Base-by-base conservation (phyloP, 352 stramenopile species). In the Globisporangium camurandrum region DNA sequence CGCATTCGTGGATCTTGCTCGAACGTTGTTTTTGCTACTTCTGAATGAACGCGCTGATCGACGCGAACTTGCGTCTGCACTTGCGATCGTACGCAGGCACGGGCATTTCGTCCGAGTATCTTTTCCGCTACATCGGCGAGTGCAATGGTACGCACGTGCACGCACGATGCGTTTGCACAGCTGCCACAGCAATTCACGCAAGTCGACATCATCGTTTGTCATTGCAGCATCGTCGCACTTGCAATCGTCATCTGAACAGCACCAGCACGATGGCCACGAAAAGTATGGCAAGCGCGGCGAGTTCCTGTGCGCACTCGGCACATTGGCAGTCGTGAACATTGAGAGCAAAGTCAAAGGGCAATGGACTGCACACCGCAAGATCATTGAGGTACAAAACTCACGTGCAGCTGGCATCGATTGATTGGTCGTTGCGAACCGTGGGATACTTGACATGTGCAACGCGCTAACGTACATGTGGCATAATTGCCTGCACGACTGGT, bases 351-450 rank as follows among this genome's bases (percentile, higher is more conserved):
- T 77, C 1, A 33, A 67, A 19, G 52, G 67, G 0, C 59, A 79
- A 17, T 90, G 80, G 77, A 71, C 61, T 24, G 78, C 68, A 0
- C 72, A 77, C 46, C 71, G 74, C 34, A 93, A 93, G 69, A 49
- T 84, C 27, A 69, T 88, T 24, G 38, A 84, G 59, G 77, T 88
- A 7, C 8, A 12, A 12, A 34, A n/a, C n/a, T n/a, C n/a, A n/a
- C n/a, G n/a, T n/a, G n/a, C n/a, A n/a, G n/a, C n/a, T n/a, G n/a
- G n/a, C n/a, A n/a, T n/a, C n/a, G n/a, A n/a, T n/a, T n/a, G n/a
- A n/a, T n/a, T 12, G 12, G 30, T 12, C 12, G 30, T 12, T 34
- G 2, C 30, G 12, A 12, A 34, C 30, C 8, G 30, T 34, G 30
- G 2, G 28, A 10, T 0, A 12, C 24, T 41, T 33, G 24, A 49